Conservation (phyloP, 1,139 yeast genomes). For the Yamadazyma songkhlaensis region DNA sequence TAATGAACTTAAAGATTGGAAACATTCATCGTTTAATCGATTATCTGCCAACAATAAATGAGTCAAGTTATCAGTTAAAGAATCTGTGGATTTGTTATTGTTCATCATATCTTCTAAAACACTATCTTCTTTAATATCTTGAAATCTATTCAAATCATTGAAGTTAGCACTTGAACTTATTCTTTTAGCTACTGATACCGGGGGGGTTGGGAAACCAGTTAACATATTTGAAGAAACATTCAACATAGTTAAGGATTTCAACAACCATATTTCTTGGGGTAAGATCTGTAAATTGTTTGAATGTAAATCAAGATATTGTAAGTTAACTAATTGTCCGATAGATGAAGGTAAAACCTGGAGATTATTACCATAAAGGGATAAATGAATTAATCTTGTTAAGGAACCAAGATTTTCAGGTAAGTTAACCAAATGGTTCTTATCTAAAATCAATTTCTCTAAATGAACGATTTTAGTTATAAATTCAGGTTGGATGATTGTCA, state of each 20-base stretch:
- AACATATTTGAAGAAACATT: conserved; percentile 83
- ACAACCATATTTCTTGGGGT: conserved; percentile 67
- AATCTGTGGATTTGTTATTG: conserved; percentile 14
- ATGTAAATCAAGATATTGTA: conserved; percentile 78
- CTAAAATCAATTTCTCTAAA: conserved; percentile 72
- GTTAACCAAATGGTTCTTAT: conserved; percentile 77
- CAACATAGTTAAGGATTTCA: conserved; percentile 54
- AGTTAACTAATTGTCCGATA: conserved; percentile 56
- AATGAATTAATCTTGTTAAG: conserved; percentile 55
- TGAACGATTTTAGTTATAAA: conserved; percentile 62
- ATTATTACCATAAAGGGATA: conserved; percentile 76
- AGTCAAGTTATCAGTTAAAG: conserved; percentile 52
- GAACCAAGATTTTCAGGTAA: conserved; percentile 69
- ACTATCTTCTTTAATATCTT: conserved; percentile 6
- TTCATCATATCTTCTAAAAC: conserved; percentile 1
- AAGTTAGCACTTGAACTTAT: conserved; percentile 33
- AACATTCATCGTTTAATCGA: conserved; percentile 73
- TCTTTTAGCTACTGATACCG: conserved; percentile 33
- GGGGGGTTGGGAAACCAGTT: conserved; percentile 62
- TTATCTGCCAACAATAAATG: conserved; percentile 77
- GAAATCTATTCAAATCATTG: conserved; percentile 9
- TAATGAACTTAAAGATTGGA: conserved; percentile 64
- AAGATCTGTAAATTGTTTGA: conserved; percentile 75
- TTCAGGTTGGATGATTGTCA: conserved; percentile 67
- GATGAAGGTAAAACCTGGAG: conserved; percentile 69